Base-by-base conservation (phyloP, 1,284 basidiomycete genomes). In the Austroboletus olivaceoglutinosus region DNA sequence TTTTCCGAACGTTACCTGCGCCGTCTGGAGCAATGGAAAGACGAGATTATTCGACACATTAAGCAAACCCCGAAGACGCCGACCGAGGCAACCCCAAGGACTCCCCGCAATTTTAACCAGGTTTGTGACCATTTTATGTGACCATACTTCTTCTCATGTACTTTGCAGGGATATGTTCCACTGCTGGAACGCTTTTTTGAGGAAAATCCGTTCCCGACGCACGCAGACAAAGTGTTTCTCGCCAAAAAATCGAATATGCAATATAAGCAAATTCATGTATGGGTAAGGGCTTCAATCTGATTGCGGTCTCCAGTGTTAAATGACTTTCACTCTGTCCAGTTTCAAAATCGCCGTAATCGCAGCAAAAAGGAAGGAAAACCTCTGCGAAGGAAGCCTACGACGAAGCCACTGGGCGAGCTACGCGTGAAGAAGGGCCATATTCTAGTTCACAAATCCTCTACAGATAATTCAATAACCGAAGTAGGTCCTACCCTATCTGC, bases 211-310 rank as follows among this genome's bases (percentile, higher is more conserved):
- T 82, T 78, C 18, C 83, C 82, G 0, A 70, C 75, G 0, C 67
- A 70, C 0, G 57, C 69, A 0, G 80, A 85, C 31, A 77, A 76
- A 2, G 33, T 51, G 0, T 50, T 69, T 0, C 64, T 84, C 0
- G 82, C 82, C 0, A 36, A 62, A 0, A 72, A 75, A 23, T 72
- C 74, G 0, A 62, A 69, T 3, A 82, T 85, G 81, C 60, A 73
- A 0, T 68, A 67, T 2, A 60, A 72, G 1, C 83, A 86, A 56
- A 79, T 86, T 1, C 75, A 80, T 54, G 76, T 82, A 23, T 86
- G 83, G 82, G 81, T 82, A 30, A 7, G 71, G 8, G 16, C 5
- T 11, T 34, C 16, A 9, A 1, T 16, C 5, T 16, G 5, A 25
- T 8, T 16, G 9, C 0, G 10, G 6, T n/a, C 3, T 13, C 15